Percentiles rank a stretch among this genome's conserved stretches.
phyloP scores from a whole-genome alignment of 176 grass and related monocot species.

The Carex parvula region DNA sequence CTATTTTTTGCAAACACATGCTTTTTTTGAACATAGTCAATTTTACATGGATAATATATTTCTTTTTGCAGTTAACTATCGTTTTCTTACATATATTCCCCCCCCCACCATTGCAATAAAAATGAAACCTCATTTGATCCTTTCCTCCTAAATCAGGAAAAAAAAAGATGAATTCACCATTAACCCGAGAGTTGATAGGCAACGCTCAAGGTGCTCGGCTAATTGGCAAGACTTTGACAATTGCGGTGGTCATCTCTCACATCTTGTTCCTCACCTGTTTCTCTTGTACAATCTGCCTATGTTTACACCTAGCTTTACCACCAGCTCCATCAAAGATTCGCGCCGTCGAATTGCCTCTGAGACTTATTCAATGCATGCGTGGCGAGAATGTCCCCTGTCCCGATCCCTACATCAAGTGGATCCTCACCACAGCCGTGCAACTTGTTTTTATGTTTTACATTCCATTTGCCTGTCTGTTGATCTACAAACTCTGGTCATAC shows the following conservation, averaged over 20 bases:
- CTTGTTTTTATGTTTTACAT: constrained; percentile 4
- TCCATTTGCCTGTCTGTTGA: constrained; percentile 11
- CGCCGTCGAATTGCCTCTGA: not conserved
- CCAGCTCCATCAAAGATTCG: not conserved
- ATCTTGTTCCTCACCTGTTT: constrained; percentile 14
- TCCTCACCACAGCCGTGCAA: not conserved
- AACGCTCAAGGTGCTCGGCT: not conserved
- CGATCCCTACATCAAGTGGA: not conserved
- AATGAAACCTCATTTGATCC: not conserved
- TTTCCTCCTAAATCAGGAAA: constrained; percentile 21
- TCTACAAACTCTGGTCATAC: constrained; percentile 13
- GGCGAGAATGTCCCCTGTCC: not conserved
- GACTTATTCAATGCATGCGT: not conserved
- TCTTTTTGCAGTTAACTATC: not conserved
- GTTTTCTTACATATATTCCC: not conserved
- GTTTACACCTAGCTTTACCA: not conserved
- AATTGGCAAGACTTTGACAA: constrained; percentile 5
- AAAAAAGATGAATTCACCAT: not conserved
- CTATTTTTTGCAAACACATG: not conserved
- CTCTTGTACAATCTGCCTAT: constrained; percentile 12
- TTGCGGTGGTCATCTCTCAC: constrained; percentile 16
- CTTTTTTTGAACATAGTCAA: not conserved
- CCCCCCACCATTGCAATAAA: not conserved
- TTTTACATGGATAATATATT: not conserved
- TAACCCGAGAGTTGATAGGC: not conserved